Percentiles rank a stretch among this genome's conserved stretches.
Evolutionary conservation across 169 alveolate species (phyloP).

Genomic region (Eimeria necatrix): DNA sequence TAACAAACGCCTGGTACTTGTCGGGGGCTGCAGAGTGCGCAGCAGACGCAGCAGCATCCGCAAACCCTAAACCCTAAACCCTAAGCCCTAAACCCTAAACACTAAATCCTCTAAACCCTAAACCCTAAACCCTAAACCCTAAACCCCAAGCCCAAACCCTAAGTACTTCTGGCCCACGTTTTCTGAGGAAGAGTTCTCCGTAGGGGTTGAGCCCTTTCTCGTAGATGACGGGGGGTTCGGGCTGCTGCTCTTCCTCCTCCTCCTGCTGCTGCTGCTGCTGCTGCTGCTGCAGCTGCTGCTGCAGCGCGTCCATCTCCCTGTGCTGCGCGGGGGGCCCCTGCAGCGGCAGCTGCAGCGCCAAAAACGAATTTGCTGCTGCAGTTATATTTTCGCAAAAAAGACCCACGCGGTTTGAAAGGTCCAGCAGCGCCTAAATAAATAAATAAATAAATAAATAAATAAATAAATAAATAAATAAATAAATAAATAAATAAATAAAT

Average conservation of each 20-base stretch:
- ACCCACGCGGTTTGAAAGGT: not conserved
- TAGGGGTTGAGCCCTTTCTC: not conserved
- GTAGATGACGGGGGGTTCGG: not conserved
- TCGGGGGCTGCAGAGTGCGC: conserved; percentile 41
- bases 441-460: no score
- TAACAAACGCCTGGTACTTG: conserved; percentile 24
- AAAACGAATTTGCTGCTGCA: not conserved
- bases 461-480: no score
- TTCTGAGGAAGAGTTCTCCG: conserved; percentile 12
- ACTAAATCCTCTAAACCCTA: conserved; percentile 14
- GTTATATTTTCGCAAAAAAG: not conserved
- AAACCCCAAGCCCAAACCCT: not conserved
- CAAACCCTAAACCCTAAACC: not conserved
- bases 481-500: no score
- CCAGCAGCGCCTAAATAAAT: not conserved
- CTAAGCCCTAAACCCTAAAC: not conserved
- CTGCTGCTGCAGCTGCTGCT: not conserved
- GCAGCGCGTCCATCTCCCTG: not conserved
- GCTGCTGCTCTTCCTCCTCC: not conserved
- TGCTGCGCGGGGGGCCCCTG: conserved; percentile 3
- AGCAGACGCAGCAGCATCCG: not conserved
- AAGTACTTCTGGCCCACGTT: not conserved
- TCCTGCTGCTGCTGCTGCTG: not conserved
- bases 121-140: conserved; percentile 18
- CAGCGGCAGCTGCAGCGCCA: conserved; percentile 10